Evolutionary conservation across 2,329 filamentous ascomycete genomes (phyloP), one percentile per base, ranked within the genome.

Genomic region (Ophioceras dolichostomum): DNA sequence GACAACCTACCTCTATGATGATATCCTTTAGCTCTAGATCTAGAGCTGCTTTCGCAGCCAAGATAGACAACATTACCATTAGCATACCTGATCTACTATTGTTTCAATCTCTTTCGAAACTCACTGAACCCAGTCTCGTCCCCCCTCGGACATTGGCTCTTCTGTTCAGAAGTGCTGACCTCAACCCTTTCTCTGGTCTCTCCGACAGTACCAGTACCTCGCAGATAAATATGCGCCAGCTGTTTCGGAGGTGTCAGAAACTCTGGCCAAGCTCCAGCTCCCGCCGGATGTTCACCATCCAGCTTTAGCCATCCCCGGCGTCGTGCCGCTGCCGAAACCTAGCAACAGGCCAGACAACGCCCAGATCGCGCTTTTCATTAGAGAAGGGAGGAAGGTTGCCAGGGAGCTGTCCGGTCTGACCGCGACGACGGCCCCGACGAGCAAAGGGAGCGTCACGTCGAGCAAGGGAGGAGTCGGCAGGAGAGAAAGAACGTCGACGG

Each of bases 21-120:
- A 62, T 46, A 52, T 51, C 50, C 55, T 55, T 81, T 84, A 85
- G 81, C 81, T 86, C 81, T 85, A 85, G 81, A 85, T 83, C 80
- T 79, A 68, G 70, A 84, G 77, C 68, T 73, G 64, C 68, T 54
- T 50, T 45, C 58, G 66, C 64, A 68, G 64, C 65, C 53, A 60
- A 73, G 79, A 83, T 68, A 65, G 76, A 82, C 59, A 73, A 55
- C 46, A 43, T 56, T 52, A 58, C 49, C 56, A 63, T 22, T 31
- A 13, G 6, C 14, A 34, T 21, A 24, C 17, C 18, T n/a, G 17
- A 18, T 37, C 47, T 50, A 43, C 47, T 37, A 32, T 34, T 40
- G 37, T 41, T 26, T 26, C 8, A 29, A 39, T n/a, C n/a, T n/a
- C n/a, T n/a, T n/a, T n/a, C n/a, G n/a, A n/a, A n/a, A n/a, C n/a